Base-by-base conservation (phyloP, 176 grass and related monocot genomes). In the Triticum timopheevii region DNA sequence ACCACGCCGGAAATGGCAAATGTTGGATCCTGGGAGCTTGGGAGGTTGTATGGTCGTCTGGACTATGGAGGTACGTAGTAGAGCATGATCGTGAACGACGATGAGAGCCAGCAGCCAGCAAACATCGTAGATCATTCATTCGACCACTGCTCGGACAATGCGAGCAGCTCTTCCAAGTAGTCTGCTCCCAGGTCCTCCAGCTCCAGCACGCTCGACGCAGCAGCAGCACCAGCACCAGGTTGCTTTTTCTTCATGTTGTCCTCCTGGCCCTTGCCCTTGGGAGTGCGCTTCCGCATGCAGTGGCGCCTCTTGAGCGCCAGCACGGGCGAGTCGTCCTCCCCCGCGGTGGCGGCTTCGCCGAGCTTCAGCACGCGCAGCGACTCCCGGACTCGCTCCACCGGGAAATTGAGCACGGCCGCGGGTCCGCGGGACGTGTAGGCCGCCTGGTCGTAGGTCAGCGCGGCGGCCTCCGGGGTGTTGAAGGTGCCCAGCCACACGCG, bases 121-220 rank as follows among this genome's bases (percentile, higher is more conserved):
- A 17, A 33, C 28, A 9, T 28, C 6, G 40, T 40, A 0, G 56
- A 8, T 59, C 56, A 59, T 59, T 59, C 10, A 42, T 22, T 8
- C 7, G 36, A 20, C 4, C 35, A n/a, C 22, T 71, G 34, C 36
- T 78, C 50, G 50, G 50, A 78, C 30, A 78, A 34, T 10, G 50
- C 50, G 16, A 92, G 61, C 1, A 92, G 85, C 82, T 89, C 91
- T 67, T 92, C 91, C 84, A 92, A 71, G 82, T 87, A 92, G 40
- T 92, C 87, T n/a, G 52, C 22, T 35, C 76, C 76, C 3, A 78
- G 54, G 68, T 92, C 91, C 40, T 89, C 91, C 33, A 92, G 78
- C 45, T 89, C 91, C n/a, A 92, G 52, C 34, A 89, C 87, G 61
- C 79, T 3, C n/a, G 52, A 20, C 3, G 30, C 50, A 17, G 30